Conservation (phyloP, 345 rosid species). For the Tarenaya hassleriana region DNA sequence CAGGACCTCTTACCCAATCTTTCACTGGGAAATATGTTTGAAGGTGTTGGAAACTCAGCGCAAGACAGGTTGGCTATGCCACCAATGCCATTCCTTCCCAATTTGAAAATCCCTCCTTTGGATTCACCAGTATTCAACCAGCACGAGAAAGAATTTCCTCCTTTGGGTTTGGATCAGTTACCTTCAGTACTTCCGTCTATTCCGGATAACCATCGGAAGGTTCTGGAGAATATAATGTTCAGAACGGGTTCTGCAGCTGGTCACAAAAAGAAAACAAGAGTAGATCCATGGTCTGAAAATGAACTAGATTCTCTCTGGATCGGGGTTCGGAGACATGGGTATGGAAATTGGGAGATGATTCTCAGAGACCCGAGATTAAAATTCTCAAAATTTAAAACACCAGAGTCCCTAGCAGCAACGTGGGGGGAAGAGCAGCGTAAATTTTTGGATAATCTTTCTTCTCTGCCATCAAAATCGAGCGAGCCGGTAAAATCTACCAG, state of each 20-base stretch:
- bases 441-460: constrained; percentile 59
- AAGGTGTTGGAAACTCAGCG: constrained; percentile 48
- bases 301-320: constrained; percentile 99
- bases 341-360: constrained; percentile 89
- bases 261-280: constrained; percentile 61
- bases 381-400: constrained; percentile 58
- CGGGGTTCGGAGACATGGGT: constrained; percentile 94
- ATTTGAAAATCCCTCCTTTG: constrained; percentile 57
- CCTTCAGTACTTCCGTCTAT: constrained; percentile 51
- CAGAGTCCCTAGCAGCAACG: constrained; percentile 68
- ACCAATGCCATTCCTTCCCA: constrained; percentile 64
- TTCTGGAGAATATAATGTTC: constrained; percentile 89
- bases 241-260: constrained; percentile 74
- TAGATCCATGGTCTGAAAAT: constrained; percentile 93
- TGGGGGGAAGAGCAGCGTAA: constrained; percentile 97
- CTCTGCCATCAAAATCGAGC: constrained; percentile 41
- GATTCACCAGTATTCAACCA: constrained; percentile 61
- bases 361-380: constrained; percentile 84
- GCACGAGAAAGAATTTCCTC: constrained; percentile 56
- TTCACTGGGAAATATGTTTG: constrained; percentile 69
- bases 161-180: constrained; percentile 76
- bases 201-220: constrained; percentile 93
- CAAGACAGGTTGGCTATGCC: constrained; percentile 68
- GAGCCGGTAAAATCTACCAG: constrained; percentile 46
- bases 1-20: constrained; percentile 67